Conservation (phyloP, 495 filamentous ascomycete species). For the Aspergillus ellipticus region DNA sequence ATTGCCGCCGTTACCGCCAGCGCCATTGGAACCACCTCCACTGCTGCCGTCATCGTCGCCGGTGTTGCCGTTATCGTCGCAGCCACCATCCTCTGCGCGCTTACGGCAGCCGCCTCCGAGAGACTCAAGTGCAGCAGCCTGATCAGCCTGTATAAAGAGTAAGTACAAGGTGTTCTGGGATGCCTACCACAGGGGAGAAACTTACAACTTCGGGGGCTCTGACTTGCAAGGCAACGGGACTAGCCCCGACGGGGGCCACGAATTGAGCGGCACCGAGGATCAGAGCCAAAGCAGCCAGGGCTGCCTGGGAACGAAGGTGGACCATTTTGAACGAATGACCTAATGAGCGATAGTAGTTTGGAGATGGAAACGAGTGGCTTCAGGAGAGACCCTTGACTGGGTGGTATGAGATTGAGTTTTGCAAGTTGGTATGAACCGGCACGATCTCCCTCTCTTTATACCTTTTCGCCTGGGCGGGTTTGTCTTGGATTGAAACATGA, state of each 20-base stretch:
- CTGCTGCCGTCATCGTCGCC: not conserved
- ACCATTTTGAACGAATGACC: not conserved
- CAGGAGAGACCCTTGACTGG: not conserved
- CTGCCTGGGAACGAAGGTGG: not conserved
- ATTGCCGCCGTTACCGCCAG: not conserved
- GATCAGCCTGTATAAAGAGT: not conserved
- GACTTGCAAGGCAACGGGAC: not conserved
- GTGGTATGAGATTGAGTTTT: not conserved
- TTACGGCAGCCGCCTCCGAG: not conserved
- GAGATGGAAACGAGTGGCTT: not conserved
- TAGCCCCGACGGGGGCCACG: not conserved
- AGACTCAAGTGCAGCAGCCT: not conserved
- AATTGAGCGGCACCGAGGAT: not conserved
- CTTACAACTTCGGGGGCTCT: not conserved
- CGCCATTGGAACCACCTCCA: not conserved
- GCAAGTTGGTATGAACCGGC: not conserved
- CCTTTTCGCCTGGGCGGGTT: not conserved
- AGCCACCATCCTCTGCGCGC: not conserved
- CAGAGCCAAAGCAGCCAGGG: not conserved
- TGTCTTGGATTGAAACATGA: not conserved
- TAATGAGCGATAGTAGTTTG: not conserved
- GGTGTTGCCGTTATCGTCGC: not conserved
- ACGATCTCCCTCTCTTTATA: not conserved
- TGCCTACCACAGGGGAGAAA: not conserved
- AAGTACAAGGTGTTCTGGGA: not conserved